Conservation (phyloP, 257 asterid species). For the Henckelia pumila region DNA sequence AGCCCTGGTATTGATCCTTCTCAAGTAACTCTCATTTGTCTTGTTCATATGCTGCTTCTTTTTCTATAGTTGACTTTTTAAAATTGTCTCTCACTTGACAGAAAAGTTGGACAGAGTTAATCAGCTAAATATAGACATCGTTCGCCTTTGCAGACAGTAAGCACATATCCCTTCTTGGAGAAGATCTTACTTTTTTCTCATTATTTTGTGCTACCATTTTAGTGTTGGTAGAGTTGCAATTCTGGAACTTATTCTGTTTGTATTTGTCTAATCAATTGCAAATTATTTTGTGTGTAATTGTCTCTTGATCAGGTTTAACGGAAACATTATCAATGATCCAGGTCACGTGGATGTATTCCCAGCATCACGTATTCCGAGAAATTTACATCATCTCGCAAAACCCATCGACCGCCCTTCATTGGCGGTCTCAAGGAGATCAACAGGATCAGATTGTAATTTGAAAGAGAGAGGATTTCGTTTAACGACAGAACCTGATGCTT, state of each 20-base stretch:
- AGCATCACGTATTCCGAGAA: slow-evolving; percentile 74
- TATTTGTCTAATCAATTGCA: slow-evolving; percentile 16
- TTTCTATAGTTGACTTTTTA: slow-evolving; percentile 15
- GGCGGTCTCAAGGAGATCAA: slow-evolving; percentile 36
- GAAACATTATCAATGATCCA: slow-evolving; percentile 82
- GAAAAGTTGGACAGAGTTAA: slow-evolving; percentile 70
- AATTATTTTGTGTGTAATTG: slow-evolving; percentile 28
- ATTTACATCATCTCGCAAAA: slow-evolving; percentile 65
- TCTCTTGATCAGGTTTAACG: slow-evolving; percentile 70
- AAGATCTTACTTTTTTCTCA: slow-evolving; percentile 9
- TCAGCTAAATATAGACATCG: slow-evolving; percentile 62
- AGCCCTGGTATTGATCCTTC: slow-evolving; percentile 51
- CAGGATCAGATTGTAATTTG: slow-evolving; percentile 26
- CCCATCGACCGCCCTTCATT: slow-evolving; percentile 62
- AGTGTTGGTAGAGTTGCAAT: background rate
- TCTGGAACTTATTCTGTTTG: background rate
- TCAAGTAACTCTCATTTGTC: slow-evolving; percentile 15
- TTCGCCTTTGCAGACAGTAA: slow-evolving; percentile 86
- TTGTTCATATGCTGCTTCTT: slow-evolving; percentile 7
- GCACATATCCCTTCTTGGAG: slow-evolving; percentile 30
- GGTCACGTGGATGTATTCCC: slow-evolving; percentile 97
- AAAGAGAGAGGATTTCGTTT: slow-evolving; percentile 78
- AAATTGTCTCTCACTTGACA: slow-evolving; percentile 38
- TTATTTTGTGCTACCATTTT: background rate
- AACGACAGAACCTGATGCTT: slow-evolving; percentile 57